phyloP scores from a whole-genome alignment of 2,329 filamentous ascomycete species.

The Fusarium mundagurra region DNA sequence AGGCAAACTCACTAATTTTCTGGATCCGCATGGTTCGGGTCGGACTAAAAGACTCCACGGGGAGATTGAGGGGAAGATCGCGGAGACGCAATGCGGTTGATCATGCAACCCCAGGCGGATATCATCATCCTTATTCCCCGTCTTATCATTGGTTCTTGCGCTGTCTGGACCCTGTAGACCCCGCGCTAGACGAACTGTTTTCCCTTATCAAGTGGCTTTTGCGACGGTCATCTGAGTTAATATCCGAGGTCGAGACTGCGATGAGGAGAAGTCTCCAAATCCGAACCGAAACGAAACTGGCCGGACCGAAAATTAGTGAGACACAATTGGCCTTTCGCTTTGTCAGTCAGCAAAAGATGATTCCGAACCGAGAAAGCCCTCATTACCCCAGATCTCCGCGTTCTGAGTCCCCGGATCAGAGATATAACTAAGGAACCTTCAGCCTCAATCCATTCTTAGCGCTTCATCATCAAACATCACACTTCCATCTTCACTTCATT shows the following conservation, averaged over 20 bases:
- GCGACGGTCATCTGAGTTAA: neutral
- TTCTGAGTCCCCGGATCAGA: neutral
- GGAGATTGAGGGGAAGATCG: constrained; percentile 23
- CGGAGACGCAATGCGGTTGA: constrained; percentile 10
- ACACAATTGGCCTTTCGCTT: neutral
- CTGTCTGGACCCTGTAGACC: neutral
- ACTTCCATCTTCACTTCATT: neutral
- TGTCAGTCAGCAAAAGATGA: neutral
- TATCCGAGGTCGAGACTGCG: neutral
- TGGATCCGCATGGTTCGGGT: neutral
- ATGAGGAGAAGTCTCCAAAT: neutral
- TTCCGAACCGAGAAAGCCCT: constrained; percentile 5
- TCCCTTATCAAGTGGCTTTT: neutral
- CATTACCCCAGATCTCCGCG: neutral
- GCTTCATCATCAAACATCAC: constrained; percentile 21
- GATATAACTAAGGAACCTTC: constrained; percentile 29
- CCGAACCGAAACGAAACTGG: constrained; percentile 11
- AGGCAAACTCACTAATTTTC: neutral
- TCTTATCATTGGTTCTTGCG: neutral
- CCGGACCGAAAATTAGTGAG: constrained; percentile 4
- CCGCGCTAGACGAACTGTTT: neutral
- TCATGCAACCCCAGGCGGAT: neutral
- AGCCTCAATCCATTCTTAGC: constrained; percentile 26
- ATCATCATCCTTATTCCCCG: neutral
- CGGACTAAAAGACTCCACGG: constrained; percentile 17